Percentiles rank a stretch among this genome's conserved stretches.
Conservation (phyloP, 495 filamentous ascomycete genomes). For the Corynascus novoguineensis region DNA sequence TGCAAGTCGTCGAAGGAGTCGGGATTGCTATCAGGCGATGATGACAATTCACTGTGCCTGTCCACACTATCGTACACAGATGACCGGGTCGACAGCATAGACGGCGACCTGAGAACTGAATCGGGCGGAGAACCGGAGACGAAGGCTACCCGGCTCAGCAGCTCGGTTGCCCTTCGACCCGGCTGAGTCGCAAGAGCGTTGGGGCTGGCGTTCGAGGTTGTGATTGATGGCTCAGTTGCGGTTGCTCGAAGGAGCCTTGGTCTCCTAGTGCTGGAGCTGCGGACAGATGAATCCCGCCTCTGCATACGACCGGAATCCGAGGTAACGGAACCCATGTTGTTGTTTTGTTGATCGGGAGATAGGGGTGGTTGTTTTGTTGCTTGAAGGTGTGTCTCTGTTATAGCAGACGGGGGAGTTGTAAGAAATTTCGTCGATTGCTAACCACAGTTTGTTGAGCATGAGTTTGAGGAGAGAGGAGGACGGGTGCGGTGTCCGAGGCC, state of each 20-base stretch:
- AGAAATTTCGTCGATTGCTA: not conserved
- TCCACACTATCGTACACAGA: conserved; percentile 33
- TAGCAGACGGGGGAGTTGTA: not conserved
- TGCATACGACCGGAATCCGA: conserved; percentile 28
- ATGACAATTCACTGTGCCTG: conserved; percentile 24
- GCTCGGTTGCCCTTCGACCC: conserved; percentile 44
- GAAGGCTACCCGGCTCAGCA: conserved; percentile 47
- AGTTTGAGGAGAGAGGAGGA: conserved; percentile 11
- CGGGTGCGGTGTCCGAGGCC: conserved; percentile 17
- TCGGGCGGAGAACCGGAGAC: conserved; percentile 38
- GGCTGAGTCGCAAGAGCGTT: conserved; percentile 44
- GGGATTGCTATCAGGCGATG: conserved; percentile 30
- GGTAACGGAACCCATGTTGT: conserved; percentile 29
- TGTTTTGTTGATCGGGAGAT: conserved; percentile 8
- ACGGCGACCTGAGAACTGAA: conserved; percentile 28
- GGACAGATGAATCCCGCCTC: conserved; percentile 35
- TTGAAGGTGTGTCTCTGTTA: conserved; percentile 11
- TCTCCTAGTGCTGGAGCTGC: conserved; percentile 33
- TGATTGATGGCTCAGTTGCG: conserved; percentile 51
- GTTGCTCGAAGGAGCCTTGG: conserved; percentile 47
- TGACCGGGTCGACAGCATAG: conserved; percentile 33
- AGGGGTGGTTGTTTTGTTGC: too few species aligned
- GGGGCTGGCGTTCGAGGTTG: conserved; percentile 48
- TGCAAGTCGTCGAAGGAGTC: conserved; percentile 25
- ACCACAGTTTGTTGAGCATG: conserved; percentile 11